A percentile compares a stretch with the other conserved stretches of the same genome.
phyloP scores from a whole-genome alignment of 1,139 yeast species.

The Chernovozyma sophiae-reginae region DNA sequence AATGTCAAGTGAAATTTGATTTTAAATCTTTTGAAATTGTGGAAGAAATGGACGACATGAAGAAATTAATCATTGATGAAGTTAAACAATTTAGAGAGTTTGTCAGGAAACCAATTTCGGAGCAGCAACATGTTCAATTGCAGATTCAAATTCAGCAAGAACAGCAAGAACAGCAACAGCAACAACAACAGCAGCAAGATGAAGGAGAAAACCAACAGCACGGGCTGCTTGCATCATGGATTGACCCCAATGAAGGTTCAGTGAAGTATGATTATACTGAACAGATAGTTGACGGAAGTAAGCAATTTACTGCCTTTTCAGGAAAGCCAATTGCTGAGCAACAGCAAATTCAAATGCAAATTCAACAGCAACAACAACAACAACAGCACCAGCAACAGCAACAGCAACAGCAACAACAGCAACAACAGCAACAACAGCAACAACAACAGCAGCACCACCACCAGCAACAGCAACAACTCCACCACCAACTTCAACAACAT shows the following conservation, averaged over 20 bases:
- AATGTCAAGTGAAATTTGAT: constrained; percentile 77
- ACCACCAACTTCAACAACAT: constrained; percentile 12
- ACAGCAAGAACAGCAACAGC: constrained; percentile 20
- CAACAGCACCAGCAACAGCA: constrained; percentile 32
- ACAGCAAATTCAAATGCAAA: constrained; percentile 34
- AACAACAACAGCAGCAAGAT: constrained; percentile 14
- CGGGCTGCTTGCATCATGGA: too few relatives aligned
- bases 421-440: constrained; percentile 14
- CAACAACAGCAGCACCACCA: constrained; percentile 11
- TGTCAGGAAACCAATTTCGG: constrained; percentile 73
- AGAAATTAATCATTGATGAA: constrained; percentile 74
- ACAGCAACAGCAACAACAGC: constrained; percentile 18
- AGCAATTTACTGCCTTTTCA: constrained; percentile 74
- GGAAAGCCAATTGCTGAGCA: constrained; percentile 71
- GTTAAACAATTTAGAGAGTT: constrained; percentile 75
- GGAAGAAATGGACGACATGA: constrained; percentile 76
- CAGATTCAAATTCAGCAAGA: constrained; percentile 35
- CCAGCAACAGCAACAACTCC: constrained; percentile 9
- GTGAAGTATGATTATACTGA: too few relatives aligned
- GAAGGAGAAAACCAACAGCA: too few relatives aligned
- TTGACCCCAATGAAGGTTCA: too few relatives aligned
- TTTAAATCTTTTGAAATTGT: constrained; percentile 80
- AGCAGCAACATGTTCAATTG: constrained; percentile 50
- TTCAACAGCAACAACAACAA: constrained; percentile 26
- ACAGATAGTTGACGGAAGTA: constrained; percentile 81